Percentiles rank a stretch among this genome's conserved stretches.
Evolutionary conservation across 768 basidiomycete species (phyloP).

Genomic region (Chiua virens): DNA sequence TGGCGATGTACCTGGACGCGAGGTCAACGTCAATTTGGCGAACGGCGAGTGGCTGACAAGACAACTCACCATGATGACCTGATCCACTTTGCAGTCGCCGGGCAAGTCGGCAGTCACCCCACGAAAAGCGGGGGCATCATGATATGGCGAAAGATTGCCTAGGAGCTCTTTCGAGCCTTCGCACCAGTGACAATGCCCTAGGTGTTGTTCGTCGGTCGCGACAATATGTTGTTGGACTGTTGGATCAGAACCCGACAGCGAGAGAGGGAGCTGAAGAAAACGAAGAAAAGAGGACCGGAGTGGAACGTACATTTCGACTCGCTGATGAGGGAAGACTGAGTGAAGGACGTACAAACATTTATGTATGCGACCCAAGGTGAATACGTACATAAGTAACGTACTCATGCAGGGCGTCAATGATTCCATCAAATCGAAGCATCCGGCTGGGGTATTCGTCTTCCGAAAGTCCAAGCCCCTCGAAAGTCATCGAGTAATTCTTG

Average conservation of each 20-base stretch:
- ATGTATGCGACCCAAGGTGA: too few species aligned
- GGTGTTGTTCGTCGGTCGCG: background rate
- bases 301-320: constrained; percentile 18
- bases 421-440: too few species aligned
- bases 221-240: too few species aligned
- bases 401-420: too few species aligned
- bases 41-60: background rate
- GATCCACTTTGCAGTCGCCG: constrained; percentile 41
- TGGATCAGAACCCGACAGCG: background rate
- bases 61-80: constrained; percentile 38
- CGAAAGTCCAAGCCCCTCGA: too few species aligned
- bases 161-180: constrained; percentile 25
- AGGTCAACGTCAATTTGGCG: background rate
- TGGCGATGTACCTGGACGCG: constrained; percentile 44
- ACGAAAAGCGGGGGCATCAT: constrained; percentile 26
- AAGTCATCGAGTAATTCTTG: too few species aligned
- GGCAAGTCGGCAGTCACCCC: constrained; percentile 33
- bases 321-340: background rate
- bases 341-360: too few species aligned
- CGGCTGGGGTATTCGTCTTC: too few species aligned
- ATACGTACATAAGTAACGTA: too few species aligned
- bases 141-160: constrained; percentile 40
- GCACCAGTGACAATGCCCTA: background rate
- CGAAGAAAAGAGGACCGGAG: constrained; percentile 5
- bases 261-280: constrained; percentile 15